Evolutionary conservation across 495 filamentous ascomycete genomes (phyloP), one percentile per base, ranked within the genome.

Genomic region (Aspergillus incahuasiensis): DNA sequence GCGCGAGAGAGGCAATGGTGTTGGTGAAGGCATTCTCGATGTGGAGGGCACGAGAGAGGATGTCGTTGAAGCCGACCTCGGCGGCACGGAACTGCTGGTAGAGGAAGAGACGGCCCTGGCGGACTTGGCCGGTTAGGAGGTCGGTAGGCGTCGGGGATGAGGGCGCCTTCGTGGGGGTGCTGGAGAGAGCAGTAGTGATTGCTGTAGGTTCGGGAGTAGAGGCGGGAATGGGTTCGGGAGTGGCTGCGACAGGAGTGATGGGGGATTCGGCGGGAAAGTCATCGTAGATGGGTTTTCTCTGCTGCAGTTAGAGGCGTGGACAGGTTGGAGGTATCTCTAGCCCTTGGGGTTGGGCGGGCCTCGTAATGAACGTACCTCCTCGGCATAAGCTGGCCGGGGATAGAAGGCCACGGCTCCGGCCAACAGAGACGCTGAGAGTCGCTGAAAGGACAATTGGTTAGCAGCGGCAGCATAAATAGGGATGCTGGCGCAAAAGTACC

Each of bases 211-310:
- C 41, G 52, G 57, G 22, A 19, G 41, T 25, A 40, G 34, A 13
- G 57, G 66, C 61, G 54, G 63, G 47, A 66, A 66, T 28, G 4
- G 25, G 25, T 28, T 28, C 48, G 56, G 56, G 28, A 58, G 53
- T 25, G 58, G 56, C 66, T 46, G 68, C 58, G 59, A 35, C 59
- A 54, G 28, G 12, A n/a, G 40, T 18, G 38, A 50, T 39, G 43
- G 73, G 57, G 43, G 69, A 61, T 28, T 70, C 70, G 65, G 67
- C 55, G 51, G 74, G 60, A 68, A 80, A 77, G 71, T 89, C 84
- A 68, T 92, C 88, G 79, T 95, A 96, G 75, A 96, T 94, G 48
- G 91, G 83, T 78, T 95, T 95, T 63, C 84, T 87, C 68, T 79
- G 62, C 56, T 24, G 20, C 9, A 5, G 25, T 52, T 28, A 52